These are phyloP conservation scores for Amphichorda felina DNA, from an alignment of 2,329 filamentous ascomycete genomes.

Conservation along the genomic window DNA sequence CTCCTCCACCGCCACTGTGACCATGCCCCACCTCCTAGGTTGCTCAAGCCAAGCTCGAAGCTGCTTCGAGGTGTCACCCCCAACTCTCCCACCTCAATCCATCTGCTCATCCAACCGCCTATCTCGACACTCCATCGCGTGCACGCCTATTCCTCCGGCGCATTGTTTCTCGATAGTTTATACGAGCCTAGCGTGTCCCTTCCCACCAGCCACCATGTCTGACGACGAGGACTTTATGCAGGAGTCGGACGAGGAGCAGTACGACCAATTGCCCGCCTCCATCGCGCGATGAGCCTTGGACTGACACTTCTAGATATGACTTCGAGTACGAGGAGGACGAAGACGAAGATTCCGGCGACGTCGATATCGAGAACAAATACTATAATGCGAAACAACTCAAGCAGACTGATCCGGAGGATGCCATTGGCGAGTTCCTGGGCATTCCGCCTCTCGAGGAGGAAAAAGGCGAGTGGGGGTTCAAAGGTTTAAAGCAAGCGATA, in stretches of 20 bases:
- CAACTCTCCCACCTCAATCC: too few relatives aligned
- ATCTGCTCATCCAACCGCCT: too few relatives aligned
- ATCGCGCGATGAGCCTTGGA: slow-evolving; percentile 6
- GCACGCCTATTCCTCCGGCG: too few relatives aligned
- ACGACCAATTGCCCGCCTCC: slow-evolving; percentile 4
- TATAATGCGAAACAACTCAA: slow-evolving; percentile 99
- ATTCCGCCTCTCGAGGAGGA: slow-evolving; percentile 75
- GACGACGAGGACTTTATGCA: slow-evolving; percentile 40
- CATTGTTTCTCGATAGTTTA: too few relatives aligned
- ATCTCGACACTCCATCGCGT: too few relatives aligned
- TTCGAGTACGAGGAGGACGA: slow-evolving; percentile 96
- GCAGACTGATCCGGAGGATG: slow-evolving; percentile 71
- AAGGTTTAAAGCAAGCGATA: slow-evolving; percentile 93
- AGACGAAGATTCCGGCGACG: slow-evolving; percentile 75
- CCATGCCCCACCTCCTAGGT: too few relatives aligned
- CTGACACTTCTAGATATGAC: slow-evolving; percentile 51
- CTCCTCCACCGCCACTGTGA: too few relatives aligned
- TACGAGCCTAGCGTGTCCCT: too few relatives aligned
- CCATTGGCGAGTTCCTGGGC: slow-evolving; percentile 84
- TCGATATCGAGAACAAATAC: slow-evolving; percentile 98
- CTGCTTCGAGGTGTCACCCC: too few relatives aligned
- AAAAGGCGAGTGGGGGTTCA: slow-evolving; percentile 98
- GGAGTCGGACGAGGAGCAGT: slow-evolving; percentile 34
- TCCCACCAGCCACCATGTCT: slow-evolving; percentile 36
- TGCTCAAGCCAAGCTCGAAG: too few relatives aligned